phyloP scores from a whole-genome alignment of 1,139 yeast species.

The Candida sp. region DNA sequence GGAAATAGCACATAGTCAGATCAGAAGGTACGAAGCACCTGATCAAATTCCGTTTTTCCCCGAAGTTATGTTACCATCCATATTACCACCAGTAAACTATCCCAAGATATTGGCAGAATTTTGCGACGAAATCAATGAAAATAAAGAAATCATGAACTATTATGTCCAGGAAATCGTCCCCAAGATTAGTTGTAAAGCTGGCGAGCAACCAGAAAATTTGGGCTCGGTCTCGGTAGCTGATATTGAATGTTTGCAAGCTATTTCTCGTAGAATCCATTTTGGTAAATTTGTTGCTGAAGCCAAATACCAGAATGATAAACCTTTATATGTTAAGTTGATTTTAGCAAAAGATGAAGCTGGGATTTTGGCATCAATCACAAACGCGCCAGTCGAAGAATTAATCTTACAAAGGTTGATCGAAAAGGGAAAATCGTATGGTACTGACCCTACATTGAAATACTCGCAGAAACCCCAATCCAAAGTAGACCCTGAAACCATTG shows the following conservation, averaged over 20 bases:
- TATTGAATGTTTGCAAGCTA: constrained; percentile 80
- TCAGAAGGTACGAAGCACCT: constrained; percentile 91
- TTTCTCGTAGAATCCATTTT: constrained; percentile 93
- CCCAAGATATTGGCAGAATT: constrained; percentile 77
- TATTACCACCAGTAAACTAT: constrained; percentile 76
- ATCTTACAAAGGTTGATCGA: constrained; percentile 73
- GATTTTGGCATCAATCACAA: constrained; percentile 79
- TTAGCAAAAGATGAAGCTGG: constrained; percentile 63
- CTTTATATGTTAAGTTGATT: constrained; percentile 62
- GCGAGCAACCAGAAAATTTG: constrained; percentile 80
- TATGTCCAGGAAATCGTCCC: constrained; percentile 78
- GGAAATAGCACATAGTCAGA: constrained; percentile 78
- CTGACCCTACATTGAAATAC: constrained; percentile 77
- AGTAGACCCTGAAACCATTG: constrained; percentile 78
- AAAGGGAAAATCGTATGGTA: constrained; percentile 85
- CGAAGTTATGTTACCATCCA: constrained; percentile 55
- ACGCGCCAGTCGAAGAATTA: constrained; percentile 78
- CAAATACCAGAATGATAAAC: constrained; percentile 71
- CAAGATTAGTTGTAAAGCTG: constrained; percentile 58
- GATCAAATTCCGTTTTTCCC: constrained; percentile 96
- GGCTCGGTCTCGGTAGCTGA: constrained; percentile 88
- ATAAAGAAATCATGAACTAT: constrained; percentile 59
- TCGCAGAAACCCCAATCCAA: constrained; percentile 70
- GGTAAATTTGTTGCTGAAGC: constrained; percentile 98
- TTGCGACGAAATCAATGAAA: constrained; percentile 73